Conservation (phyloP, 257 asterid genomes). For the Rauvolfia tetraphylla region DNA sequence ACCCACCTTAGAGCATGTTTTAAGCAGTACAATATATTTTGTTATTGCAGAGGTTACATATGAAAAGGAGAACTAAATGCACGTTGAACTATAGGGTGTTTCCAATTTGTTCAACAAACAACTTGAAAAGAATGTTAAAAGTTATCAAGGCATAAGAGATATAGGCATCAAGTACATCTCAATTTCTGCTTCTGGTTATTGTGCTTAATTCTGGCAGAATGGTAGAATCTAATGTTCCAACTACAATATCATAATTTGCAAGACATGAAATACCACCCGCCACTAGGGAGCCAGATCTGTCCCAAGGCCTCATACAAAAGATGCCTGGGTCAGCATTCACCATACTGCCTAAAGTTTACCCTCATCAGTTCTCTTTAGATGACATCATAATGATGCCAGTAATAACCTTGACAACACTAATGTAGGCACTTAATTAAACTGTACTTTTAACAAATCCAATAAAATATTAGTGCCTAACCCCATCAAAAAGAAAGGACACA, state of each 20-base stretch:
- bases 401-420: too few relatives aligned
- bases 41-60: not conserved
- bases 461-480: not conserved
- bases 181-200: not conserved
- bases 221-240: not conserved
- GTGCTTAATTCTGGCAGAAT: not conserved
- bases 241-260: not conserved
- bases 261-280: not conserved
- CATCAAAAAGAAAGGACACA: not conserved
- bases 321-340: not conserved
- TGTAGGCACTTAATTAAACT: not conserved
- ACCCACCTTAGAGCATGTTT: not conserved
- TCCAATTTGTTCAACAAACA: not conserved
- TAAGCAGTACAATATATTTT: not conserved
- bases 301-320: not conserved
- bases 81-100: not conserved
- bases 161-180: not conserved
- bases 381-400: not conserved
- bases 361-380: not conserved
- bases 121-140: not conserved
- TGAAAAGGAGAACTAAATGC: not conserved
- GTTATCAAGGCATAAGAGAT: not conserved
- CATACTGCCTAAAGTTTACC: not conserved
- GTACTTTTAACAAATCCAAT: not conserved
- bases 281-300: not conserved